Evolutionary conservation across 352 stramenopile species (phyloP), one percentile per base, ranked within the genome.

Genomic region (Halophytophthora batemanensis): DNA sequence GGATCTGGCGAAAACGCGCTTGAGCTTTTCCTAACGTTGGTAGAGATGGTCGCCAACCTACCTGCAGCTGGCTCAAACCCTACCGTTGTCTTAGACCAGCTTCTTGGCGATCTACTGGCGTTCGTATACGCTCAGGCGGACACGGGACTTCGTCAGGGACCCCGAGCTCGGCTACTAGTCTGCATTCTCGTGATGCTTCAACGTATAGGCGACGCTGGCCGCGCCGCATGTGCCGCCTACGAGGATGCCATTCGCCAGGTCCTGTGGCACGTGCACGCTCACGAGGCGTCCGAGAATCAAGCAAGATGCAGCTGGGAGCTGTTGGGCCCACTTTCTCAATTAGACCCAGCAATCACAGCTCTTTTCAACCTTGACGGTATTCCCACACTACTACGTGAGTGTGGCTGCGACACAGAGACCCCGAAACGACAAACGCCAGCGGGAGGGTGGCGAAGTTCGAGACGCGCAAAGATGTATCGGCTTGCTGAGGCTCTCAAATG

Each of bases 311-410:
- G 74, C 35, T 90, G 70, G 66, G 72, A 84, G 37, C 50, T 87
- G 0, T 51, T 89, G 0, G 61, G 69, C 1, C 69, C 82, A 31
- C 64, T 90, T 7, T 71, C 64, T 0, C 71, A 83, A 41, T 54
- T 85, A 14, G 71, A 87, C 39, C 59, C 74, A 10, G 71, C 78
- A 2, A 80, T 87, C 45, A 69, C 71, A 5, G 59, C 71, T 1
- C 66, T 90, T 12, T 86, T 86, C 49, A 86, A 86, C 18, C 69
- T 87, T 6, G 76, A 86, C 35, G 76, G 64, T 5, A 69, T 85
- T 25, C 60, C 66, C 18, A 66, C 69, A n/a, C 55, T 90, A 6
- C 63, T 90, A 18, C 70, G 67, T 10, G 69, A 83, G 48, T 82
- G 77, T 19, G 69, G 62, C 10, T 58, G 51, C 22, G 50, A 56